Base-by-base conservation (phyloP, 768 basidiomycete genomes). In the Trametes cingulata region DNA sequence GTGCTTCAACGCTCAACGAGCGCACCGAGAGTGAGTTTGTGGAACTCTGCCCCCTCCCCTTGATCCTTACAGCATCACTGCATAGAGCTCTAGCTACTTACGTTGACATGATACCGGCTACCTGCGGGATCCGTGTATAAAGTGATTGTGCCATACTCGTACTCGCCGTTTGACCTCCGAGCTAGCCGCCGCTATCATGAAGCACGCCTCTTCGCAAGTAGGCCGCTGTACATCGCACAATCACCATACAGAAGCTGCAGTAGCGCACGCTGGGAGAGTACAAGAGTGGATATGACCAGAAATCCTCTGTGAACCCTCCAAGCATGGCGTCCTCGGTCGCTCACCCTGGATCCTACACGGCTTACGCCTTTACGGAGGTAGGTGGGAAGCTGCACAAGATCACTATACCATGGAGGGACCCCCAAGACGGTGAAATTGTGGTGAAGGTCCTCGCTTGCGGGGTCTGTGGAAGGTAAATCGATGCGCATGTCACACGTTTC, bases 391-490 rank as follows among this genome's bases (percentile, higher is more conserved):
- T 71, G 36, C 42, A 48, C 12, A 50, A 62, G 43, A 60, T 65
- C 25, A 52, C 58, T 7, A 22, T 65, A 3, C 58, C 54, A 6
- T 67, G 63, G 67, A 64, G 64, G 27, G 61, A 66, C 39, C 67
- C 70, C 27, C 19, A 68, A 35, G 61, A 61, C 9, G 57, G 53
- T 19, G 59, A 71, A 36, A 53, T 71, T 36, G 58, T 71, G 43
- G 56, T 72, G 57, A 68, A 70, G 39, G 69, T 72, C 22, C 57
- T 63, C 13, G 70, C 68, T 6, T 67, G 66, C 50, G 70, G 70
- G 2, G 60, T 72, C 1, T 72, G 70, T 52, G 68, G 64, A 8
- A 68, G 67, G 58, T 69, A 48, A 17, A 63, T 50, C 17, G 1
- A 14, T 22, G 4, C 19, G 2, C 8, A 15, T 12, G 9, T 13